Base-by-base conservation (phyloP, 108 stramenopile species). In the Epithemia pelagica region DNA sequence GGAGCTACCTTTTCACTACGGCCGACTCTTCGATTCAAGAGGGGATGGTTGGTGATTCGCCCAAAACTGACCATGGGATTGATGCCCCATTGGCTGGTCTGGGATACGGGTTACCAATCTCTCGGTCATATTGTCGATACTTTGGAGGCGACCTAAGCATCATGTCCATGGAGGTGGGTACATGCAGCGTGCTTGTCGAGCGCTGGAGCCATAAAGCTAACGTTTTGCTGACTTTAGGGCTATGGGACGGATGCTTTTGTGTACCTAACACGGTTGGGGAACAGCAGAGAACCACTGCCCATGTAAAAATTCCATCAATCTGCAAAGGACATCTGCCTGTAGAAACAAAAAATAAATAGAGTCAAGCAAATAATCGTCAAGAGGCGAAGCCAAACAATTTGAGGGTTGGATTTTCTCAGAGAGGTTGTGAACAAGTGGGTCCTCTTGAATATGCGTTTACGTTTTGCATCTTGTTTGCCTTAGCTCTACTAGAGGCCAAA, bases 211-310 rank as follows among this genome's bases (percentile, higher is more conserved):
- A n/a, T n/a, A n/a, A n/a, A 10, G 5, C 37, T 46, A 46, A 46
- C 37, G 10, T 46, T 10, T 46, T 46, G 5, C 15, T 46, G 37
- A 46, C 37, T n/a, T n/a, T n/a, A 46, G 37, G 99, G 99, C 15
- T 97, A 94, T 70, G 99, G 99, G 19, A 99, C 99, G 0, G 99
- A 99, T 82, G 96, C 95, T 2, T 99, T 97, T 72, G 89, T 99
- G 3, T 93, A 99, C 66, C 78, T 99, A 66, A 80, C 84, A 10
- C 57, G 91, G 59, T 72, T 95, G 65, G 94, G 91, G 32, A 82
- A 92, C 73, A 84, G 78, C 31, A 78, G 75, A 55, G 94, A 95
- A 64, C 91, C 94, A 22, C 62, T 95, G 32, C 91, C 94, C 8
- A 88, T 94, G 70, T 94, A 74, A 68, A 52, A n/a, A 2, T 32